These are phyloP conservation scores for Xylaria intraflava DNA, from an alignment of 495 filamentous ascomycete genomes.

Conservation along the genomic window DNA sequence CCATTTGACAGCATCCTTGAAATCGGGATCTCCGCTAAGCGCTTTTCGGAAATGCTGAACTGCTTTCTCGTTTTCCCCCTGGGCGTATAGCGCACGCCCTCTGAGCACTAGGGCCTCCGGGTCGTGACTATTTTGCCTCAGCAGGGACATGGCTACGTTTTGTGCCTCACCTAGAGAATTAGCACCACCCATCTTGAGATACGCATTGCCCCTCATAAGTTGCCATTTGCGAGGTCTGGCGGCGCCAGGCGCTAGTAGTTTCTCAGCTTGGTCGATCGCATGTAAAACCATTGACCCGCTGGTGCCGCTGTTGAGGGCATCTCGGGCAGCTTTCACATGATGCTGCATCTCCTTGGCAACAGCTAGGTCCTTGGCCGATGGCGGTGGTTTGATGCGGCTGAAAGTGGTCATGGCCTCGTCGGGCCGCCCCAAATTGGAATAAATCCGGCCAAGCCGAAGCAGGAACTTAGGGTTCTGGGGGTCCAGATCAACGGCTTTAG, in stretches of 20 bases:
- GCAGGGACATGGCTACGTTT: constrained; percentile 79
- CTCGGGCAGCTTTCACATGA: constrained; percentile 74
- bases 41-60: constrained; percentile 89
- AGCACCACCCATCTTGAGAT: constrained; percentile 82
- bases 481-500: constrained; percentile 70
- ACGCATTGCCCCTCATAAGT: constrained; percentile 87
- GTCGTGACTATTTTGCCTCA: constrained; percentile 81
- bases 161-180: constrained; percentile 88
- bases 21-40: constrained; percentile 85
- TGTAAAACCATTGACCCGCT: constrained; percentile 85
- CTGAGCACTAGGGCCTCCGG: constrained; percentile 89
- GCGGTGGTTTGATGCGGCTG: constrained; percentile 62
- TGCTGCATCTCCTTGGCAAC: constrained; percentile 75
- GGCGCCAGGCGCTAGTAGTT: constrained; percentile 63
- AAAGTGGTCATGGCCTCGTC: constrained; percentile 80
- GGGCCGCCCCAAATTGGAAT: constrained; percentile 77
- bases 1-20: constrained; percentile 74
- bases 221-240: constrained; percentile 85
- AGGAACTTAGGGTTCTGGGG: constrained; percentile 78
- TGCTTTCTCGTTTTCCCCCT: constrained; percentile 92
- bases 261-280: constrained; percentile 83
- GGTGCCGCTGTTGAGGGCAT: constrained; percentile 62
- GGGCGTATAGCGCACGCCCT: constrained; percentile 78
- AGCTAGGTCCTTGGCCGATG: constrained; percentile 73
- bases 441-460: constrained; percentile 79